Evolutionary conservation across 306 rosid species (phyloP).

Genomic region (Ormosia semicastrata): DNA sequence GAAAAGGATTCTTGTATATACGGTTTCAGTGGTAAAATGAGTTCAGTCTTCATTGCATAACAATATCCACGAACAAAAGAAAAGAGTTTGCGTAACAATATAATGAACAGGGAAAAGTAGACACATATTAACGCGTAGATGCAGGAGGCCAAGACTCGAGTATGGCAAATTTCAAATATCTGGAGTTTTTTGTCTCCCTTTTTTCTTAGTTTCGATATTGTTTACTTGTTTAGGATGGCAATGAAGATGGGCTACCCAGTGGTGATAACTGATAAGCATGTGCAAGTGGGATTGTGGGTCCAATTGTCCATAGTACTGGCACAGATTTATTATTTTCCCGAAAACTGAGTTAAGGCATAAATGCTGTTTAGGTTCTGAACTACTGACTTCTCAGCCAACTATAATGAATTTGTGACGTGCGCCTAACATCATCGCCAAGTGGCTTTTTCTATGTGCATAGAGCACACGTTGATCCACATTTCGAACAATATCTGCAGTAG

Average conservation of each 20-base stretch:
- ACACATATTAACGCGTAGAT: neutral
- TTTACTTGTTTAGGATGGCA: neutral
- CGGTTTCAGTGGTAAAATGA: neutral
- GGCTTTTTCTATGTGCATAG: neutral
- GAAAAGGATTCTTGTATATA: neutral
- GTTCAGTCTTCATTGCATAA: neutral
- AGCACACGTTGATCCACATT: neutral
- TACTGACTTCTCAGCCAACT: neutral
- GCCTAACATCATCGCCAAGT: neutral
- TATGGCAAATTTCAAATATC: neutral
- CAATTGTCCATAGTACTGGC: neutral
- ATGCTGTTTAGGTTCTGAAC: neutral
- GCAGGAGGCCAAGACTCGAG: neutral
- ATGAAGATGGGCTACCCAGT: neutral
- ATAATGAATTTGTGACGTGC: slow-evolving; percentile 15
- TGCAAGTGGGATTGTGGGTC: slow-evolving; percentile 18
- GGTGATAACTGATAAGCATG: neutral
- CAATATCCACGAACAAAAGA: too few relatives aligned
- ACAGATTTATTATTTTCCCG: slow-evolving; percentile 4
- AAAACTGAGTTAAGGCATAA: neutral
- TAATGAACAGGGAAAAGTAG: neutral
- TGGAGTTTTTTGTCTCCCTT: neutral
- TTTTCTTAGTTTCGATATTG: neutral
- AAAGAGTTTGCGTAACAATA: neutral
- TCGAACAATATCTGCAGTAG: neutral